phyloP scores from a whole-genome alignment of 2,329 filamentous ascomycete genomes.

The Cladophialophora bantiana region DNA sequence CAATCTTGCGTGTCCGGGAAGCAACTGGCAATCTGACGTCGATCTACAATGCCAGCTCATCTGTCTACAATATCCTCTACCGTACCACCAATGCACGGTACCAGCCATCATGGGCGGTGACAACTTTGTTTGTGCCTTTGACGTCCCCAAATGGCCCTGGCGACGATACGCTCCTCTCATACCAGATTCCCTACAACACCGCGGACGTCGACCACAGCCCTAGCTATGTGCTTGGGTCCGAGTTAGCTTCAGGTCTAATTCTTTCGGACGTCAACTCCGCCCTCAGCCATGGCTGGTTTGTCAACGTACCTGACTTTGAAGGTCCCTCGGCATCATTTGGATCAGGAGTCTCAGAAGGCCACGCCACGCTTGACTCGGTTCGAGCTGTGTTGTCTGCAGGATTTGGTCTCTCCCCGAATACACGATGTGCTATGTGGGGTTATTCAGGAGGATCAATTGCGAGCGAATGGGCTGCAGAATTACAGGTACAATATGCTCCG shows the following conservation, averaged over 20 bases:
- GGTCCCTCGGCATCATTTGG: conserved; percentile 54
- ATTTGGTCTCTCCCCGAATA: conserved; percentile 41
- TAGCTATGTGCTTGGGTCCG: conserved; percentile 44
- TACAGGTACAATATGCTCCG: conserved; percentile 61
- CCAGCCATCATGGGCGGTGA: conserved; percentile 48
- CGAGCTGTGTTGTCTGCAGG: conserved; percentile 51
- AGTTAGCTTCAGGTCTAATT: conserved; percentile 34
- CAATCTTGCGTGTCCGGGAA: conserved; percentile 42
- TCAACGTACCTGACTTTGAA: conserved; percentile 58
- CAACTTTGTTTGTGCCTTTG: conserved; percentile 47
- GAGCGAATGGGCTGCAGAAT: conserved; percentile 60
- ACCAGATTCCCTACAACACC: conserved; percentile 49
- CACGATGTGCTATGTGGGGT: conserved; percentile 59
- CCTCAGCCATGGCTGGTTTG: conserved; percentile 56
- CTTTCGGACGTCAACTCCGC: conserved; percentile 44
- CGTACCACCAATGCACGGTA: conserved; percentile 49
- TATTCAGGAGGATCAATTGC: conserved; percentile 64
- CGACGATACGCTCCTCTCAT: conserved; percentile 50
- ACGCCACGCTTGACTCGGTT: conserved; percentile 54
- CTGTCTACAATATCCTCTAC: conserved; percentile 50
- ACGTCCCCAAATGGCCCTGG: conserved; percentile 40
- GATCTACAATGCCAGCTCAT: conserved; percentile 13
- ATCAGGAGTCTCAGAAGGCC: conserved; percentile 52
- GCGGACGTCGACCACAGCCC: conserved; percentile 42
- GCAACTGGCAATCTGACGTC: conserved; percentile 40